A percentile compares a stretch with the other conserved stretches of the same genome.
These are phyloP conservation scores for Oryza coarctata DNA, from an alignment of 176 grass and related monocot species.

Conservation along the genomic window DNA sequence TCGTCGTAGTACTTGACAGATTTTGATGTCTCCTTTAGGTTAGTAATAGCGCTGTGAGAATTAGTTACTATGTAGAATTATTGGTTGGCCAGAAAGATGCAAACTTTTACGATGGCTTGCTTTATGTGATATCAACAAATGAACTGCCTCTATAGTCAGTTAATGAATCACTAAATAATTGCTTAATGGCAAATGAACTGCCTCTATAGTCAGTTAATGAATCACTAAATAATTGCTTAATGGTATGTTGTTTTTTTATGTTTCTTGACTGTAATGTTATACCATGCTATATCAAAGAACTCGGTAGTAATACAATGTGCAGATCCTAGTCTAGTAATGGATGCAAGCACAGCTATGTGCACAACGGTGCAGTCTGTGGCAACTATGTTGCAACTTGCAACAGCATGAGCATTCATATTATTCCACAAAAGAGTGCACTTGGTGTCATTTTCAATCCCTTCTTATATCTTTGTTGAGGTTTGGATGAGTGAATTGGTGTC, in stretches of 20 bases:
- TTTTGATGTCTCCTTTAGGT: slow-evolving; percentile 4
- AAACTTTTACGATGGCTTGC: neutral
- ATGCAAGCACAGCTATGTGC: neutral
- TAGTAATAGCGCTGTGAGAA: neutral
- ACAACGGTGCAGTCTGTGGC: neutral
- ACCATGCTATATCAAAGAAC: neutral
- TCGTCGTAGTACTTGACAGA: neutral
- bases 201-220: neutral
- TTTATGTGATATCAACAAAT: neutral
- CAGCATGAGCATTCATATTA: neutral
- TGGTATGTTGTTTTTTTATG: neutral
- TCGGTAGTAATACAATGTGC: neutral
- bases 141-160: neutral
- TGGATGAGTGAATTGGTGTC: neutral
- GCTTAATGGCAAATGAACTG: neutral
- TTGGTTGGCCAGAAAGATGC: neutral
- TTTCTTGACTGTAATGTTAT: neutral
- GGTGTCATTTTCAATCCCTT: neutral
- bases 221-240: neutral
- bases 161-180: neutral
- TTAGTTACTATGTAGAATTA: neutral
- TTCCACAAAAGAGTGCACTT: neutral
- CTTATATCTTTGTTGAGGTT: neutral
- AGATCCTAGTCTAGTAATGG: neutral
- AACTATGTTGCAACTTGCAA: neutral